Base-by-base conservation (phyloP, 495 filamentous ascomycete genomes). In the Podospora conica region DNA sequence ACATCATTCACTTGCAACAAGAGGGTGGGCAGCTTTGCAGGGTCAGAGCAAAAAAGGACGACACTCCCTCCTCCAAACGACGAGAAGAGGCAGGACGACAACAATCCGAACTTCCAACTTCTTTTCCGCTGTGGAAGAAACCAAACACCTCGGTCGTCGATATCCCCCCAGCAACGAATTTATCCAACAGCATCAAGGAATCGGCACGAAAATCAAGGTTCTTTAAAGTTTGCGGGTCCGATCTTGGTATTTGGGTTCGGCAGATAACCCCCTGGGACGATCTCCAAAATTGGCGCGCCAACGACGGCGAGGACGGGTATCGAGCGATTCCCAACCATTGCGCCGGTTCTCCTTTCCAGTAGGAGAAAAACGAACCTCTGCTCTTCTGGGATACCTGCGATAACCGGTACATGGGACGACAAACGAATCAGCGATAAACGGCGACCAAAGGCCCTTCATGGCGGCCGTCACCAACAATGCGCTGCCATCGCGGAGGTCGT, bases 401-500 rank as follows among this genome's bases (percentile, higher is more conserved):
- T 8, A n/a, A 6, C 40, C 15, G 15, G 15, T n/a, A n/a, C 40
- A 48, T 48, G 40, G 29, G 40, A 48, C 40, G 40, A n/a, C 40
- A 8, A 48, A 8, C 40, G 40, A 1, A 48, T 11, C 11, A 48
- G 18, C 40, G 40, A 48, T 18, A 48, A n/a, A 18, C 7, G n/a
- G 40, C 40, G 40, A 48, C 18, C 40, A 48, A 7, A 48, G 40
- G 40, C 40, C 6, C 40, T 18, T 11, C 53, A 63, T 55, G 48
- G 61, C 61, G 20, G 53, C 48, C 20, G 23, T 33, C 15, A 9
- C 31, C 31, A 25, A 22, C 22, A 12, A 24, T 12, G 54, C 54
- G 18, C 54, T 55, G 21, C 65, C 65, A 28, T 29, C 60, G 7
- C 59, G 65, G 11, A 40, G 27, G 54, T 62, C 65, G 24, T 58